Evolutionary conservation across 345 rosid species (phyloP).

Genomic region (Eucalyptus curtisii): DNA sequence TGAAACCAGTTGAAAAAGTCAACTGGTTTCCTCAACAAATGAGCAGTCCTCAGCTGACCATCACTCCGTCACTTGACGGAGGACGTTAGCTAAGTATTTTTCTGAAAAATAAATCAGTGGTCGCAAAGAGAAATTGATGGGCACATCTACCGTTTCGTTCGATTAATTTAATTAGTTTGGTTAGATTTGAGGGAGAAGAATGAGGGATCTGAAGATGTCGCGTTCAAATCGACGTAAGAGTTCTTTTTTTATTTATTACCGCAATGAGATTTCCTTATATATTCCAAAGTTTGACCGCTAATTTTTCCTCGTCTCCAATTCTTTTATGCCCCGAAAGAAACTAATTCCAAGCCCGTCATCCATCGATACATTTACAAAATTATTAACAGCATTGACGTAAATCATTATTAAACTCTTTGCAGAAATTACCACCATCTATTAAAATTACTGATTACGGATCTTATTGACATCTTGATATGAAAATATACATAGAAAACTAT

Average conservation of each 20-base stretch:
- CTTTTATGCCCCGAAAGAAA: neutral
- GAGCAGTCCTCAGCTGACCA: too few relatives aligned
- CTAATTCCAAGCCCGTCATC: neutral
- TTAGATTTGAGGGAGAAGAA: neutral
- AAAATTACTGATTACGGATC: neutral
- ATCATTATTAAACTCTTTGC: neutral
- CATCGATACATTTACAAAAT: neutral
- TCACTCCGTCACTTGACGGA: too few relatives aligned
- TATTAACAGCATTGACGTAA: neutral
- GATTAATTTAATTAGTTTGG: neutral
- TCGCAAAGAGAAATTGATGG: neutral
- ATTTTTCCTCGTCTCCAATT: neutral
- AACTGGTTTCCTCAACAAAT: too few relatives aligned
- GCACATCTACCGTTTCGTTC: neutral
- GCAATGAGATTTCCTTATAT: neutral
- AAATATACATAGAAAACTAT: neutral
- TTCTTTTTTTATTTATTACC: neutral
- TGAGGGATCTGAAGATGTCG: neutral
- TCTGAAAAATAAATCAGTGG: neutral
- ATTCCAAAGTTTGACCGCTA: neutral
- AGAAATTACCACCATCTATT: neutral
- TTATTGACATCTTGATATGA: neutral
- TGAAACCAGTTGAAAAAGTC: too few relatives aligned
- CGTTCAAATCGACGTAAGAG: neutral
- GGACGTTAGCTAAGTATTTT: too few relatives aligned